Conservation (phyloP, 2,329 filamentous ascomycete species). For the Alternaria solani region DNA sequence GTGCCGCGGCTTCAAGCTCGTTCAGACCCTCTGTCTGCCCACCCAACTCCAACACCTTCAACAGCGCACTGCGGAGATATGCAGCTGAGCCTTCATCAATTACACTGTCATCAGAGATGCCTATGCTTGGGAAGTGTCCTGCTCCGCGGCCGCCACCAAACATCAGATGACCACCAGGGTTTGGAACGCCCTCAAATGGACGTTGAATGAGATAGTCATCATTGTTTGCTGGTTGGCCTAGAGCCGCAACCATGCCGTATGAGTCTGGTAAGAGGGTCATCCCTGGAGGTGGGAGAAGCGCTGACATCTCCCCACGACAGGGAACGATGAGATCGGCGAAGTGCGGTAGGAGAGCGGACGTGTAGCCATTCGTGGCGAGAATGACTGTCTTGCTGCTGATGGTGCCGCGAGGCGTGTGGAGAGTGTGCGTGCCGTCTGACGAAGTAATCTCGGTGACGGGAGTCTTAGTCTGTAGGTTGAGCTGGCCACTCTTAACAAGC, state of each 20-base stretch:
- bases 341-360: slow-evolving; percentile 74
- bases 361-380: slow-evolving; percentile 85
- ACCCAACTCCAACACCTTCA: slow-evolving; percentile 47
- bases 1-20: slow-evolving; percentile 58
- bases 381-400: slow-evolving; percentile 71
- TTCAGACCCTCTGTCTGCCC: slow-evolving; percentile 47
- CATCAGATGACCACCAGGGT: slow-evolving; percentile 66
- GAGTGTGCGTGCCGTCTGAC: slow-evolving; percentile 59
- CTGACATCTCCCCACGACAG: slow-evolving; percentile 75
- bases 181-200: slow-evolving; percentile 56
- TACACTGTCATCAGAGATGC: slow-evolving; percentile 66
- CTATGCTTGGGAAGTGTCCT: slow-evolving; percentile 58
- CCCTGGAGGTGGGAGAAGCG: slow-evolving; percentile 65
- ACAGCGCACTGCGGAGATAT: slow-evolving; percentile 62
- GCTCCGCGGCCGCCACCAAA: slow-evolving; percentile 73
- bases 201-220: slow-evolving; percentile 79
- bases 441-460: slow-evolving; percentile 60
- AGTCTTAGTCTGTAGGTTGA: slow-evolving; percentile 80
- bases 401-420: slow-evolving; percentile 74
- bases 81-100: slow-evolving; percentile 64
- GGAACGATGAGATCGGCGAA: slow-evolving; percentile 79
- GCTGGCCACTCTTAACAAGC: slow-evolving; percentile 58
- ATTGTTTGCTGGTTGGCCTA: slow-evolving; percentile 57
- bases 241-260: slow-evolving; percentile 69
- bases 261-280: slow-evolving; percentile 61